Evolutionary conservation across 345 rosid genomes (phyloP), one percentile per base, ranked within the genome.

Genomic region (Hirschfeldia incana): DNA sequence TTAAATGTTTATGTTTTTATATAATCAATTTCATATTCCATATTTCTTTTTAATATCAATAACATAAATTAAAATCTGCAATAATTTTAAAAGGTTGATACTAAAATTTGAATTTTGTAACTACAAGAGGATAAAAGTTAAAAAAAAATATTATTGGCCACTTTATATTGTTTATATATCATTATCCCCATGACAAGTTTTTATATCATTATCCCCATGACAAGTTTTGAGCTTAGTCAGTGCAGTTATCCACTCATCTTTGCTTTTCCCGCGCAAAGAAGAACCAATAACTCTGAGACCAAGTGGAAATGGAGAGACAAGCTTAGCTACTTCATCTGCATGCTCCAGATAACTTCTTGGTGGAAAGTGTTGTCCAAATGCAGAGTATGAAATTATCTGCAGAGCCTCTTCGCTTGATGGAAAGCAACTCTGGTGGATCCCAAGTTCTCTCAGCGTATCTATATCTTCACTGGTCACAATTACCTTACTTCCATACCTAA

Each of bases 351-450:
- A 75, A 34, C 65, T n/a, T 55, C 72, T 75, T 55, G 78, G 78
- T 53, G 78, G 72, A 57, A 62, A 75, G 17, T 13, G 37, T 36
- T 66, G 57, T 11, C 78, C 78, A 27, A 75, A 75, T 1, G 78
- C 78, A 8, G 65, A 65, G 72, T 75, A 55, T 26, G 78, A 65
- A 3, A 75, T 53, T 1, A 75, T 75, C 0, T 75, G 36, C 0
- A 8, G 27, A 74, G 51, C 77, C 15, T 74, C 77, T 74, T 74
- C 27, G 16, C 27, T 51, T 2, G 69, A 62, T 16, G 77, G 77
- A 7, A 74, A 12, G 27, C 36, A 10, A 74, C 78, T 2, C 57
- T 65, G 57, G 6, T 75, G 0, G 28, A 74, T 65, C 65, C 65
- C 33, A 10, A 26, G 0, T 8, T 5, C 3, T 13, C 6, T 65